phyloP scores from a whole-genome alignment of 805 yeast genomes.

The Naumovozyma dairenensis region DNA sequence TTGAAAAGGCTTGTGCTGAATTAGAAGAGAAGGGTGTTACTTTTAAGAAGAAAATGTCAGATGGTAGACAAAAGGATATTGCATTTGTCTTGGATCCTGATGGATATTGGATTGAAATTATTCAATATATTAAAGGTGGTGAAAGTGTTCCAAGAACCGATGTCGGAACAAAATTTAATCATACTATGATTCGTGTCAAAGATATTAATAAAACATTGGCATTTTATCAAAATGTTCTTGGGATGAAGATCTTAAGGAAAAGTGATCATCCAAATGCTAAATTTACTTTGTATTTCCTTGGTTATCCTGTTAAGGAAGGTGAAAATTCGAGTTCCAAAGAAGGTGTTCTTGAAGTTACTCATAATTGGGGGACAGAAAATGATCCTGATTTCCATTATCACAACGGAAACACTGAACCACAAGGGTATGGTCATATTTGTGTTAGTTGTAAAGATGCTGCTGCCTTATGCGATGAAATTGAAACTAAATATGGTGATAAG shows the following conservation, averaged over 20 bases:
- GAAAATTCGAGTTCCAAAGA: slow-evolving; percentile 40
- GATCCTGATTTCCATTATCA: slow-evolving; percentile 72
- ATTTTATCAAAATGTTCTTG: slow-evolving; percentile 72
- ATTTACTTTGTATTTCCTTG: slow-evolving; percentile 81
- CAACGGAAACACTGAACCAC: slow-evolving; percentile 67
- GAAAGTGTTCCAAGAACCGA: slow-evolving; percentile 9
- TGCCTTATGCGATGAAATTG: slow-evolving; percentile 37
- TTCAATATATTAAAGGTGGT: slow-evolving; percentile 37
- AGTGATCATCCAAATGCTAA: slow-evolving; percentile 55
- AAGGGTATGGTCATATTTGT: slow-evolving; percentile 84
- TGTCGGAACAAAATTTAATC: slow-evolving; percentile 47
- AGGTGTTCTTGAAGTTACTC: slow-evolving; percentile 79
- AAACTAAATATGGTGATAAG: slow-evolving; percentile 35
- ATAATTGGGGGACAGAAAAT: slow-evolving; percentile 89
- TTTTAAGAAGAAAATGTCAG: slow-evolving; percentile 75
- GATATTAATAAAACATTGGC: slow-evolving; percentile 68
- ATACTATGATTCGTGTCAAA: slow-evolving; percentile 85
- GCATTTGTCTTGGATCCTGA: slow-evolving; percentile 95
- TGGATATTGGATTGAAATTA: slow-evolving; percentile 92
- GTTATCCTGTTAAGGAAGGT: slow-evolving; percentile 41
- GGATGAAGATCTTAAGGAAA: slow-evolving; percentile 62
- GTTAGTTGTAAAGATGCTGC: slow-evolving; percentile 54
- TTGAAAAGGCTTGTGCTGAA: slow-evolving; percentile 47
- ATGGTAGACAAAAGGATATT: slow-evolving; percentile 87
- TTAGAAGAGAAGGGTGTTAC: slow-evolving; percentile 53